phyloP scores from a whole-genome alignment of 2,329 filamentous ascomycete species.

The Periconia macrospinosa region DNA sequence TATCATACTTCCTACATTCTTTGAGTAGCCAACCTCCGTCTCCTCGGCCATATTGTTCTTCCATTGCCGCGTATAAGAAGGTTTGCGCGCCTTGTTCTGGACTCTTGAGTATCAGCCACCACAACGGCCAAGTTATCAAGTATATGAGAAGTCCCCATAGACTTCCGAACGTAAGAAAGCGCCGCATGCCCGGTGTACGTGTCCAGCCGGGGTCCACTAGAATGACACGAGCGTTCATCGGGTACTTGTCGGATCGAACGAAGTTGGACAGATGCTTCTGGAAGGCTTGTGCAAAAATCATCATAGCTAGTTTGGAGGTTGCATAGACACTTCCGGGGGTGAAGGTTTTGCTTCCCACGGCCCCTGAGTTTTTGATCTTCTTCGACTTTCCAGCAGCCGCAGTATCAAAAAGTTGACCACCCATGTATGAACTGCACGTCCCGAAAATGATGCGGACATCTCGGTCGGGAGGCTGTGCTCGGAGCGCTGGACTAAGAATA shows the following conservation, averaged over 20 bases:
- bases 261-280: constrained; percentile 90
- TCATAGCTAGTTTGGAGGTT: constrained; percentile 69
- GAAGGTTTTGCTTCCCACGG: constrained; percentile 39
- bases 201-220: constrained; percentile 84
- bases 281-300: constrained; percentile 85
- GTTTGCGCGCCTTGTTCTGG: constrained; percentile 82
- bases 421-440: constrained; percentile 87
- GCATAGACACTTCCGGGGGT: constrained; percentile 51
- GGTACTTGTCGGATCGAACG: constrained; percentile 78
- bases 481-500: constrained; percentile 85
- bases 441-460: constrained; percentile 87
- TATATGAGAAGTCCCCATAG: constrained; percentile 80
- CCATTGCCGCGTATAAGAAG: constrained; percentile 84
- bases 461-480: constrained; percentile 88
- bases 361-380: constrained; percentile 39
- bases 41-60: constrained; percentile 67
- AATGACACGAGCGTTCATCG: constrained; percentile 80
- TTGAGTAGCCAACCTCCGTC: constrained; percentile 77
- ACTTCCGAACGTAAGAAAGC: constrained; percentile 84
- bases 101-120: constrained; percentile 88
- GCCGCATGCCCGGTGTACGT: constrained; percentile 82
- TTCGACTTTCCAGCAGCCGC: constrained; percentile 57
- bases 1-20: constrained; percentile 79
- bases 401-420: constrained; percentile 60
- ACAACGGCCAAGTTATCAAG: constrained; percentile 73